Percentiles rank a stretch among this genome's conserved stretches.
phyloP scores from a whole-genome alignment of 2,329 filamentous ascomycete species.

The Sporothrix protearum region DNA sequence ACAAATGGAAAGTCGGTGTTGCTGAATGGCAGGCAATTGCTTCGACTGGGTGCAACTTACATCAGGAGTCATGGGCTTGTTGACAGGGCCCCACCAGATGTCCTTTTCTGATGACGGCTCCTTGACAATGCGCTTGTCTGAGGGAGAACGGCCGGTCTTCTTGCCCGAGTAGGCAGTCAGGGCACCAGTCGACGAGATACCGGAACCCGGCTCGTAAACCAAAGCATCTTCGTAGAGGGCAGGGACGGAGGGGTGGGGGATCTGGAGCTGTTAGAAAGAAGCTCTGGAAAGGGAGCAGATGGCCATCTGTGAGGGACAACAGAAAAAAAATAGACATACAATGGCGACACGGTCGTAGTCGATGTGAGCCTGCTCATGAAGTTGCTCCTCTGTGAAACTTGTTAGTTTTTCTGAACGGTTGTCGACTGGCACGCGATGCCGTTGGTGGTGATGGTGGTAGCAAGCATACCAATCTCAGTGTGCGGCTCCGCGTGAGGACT shows the following conservation, averaged over 20 bases:
- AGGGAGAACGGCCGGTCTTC: slow-evolving; percentile 94
- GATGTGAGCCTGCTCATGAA: slow-evolving; percentile 96
- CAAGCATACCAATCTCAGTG: slow-evolving; percentile 73
- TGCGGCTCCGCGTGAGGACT: slow-evolving; percentile 76
- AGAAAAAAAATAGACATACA: slow-evolving; percentile 52
- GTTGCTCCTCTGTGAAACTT: slow-evolving; percentile 67
- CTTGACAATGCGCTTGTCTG: slow-evolving; percentile 96
- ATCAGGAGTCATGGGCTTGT: slow-evolving; percentile 97
- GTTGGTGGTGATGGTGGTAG: background rate
- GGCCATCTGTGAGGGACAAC: too few relatives aligned
- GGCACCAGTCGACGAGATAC: slow-evolving; percentile 92
- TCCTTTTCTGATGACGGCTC: slow-evolving; percentile 85
- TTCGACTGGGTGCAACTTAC: slow-evolving; percentile 55
- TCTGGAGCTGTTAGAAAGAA: slow-evolving; percentile 38
- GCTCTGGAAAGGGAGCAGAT: background rate
- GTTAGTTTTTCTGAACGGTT: slow-evolving; percentile 14
- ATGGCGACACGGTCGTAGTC: slow-evolving; percentile 98
- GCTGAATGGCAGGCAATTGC: background rate
- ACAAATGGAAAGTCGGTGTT: slow-evolving; percentile 29
- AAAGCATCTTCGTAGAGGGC: slow-evolving; percentile 98
- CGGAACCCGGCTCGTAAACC: slow-evolving; percentile 92
- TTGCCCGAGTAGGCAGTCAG: slow-evolving; percentile 96
- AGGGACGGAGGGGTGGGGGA: slow-evolving; percentile 90
- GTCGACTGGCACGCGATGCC: background rate
- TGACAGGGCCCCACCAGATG: slow-evolving; percentile 98